These are phyloP conservation scores for Lyophyllum atratum DNA, from an alignment of 768 basidiomycete genomes.

Conservation along the genomic window DNA sequence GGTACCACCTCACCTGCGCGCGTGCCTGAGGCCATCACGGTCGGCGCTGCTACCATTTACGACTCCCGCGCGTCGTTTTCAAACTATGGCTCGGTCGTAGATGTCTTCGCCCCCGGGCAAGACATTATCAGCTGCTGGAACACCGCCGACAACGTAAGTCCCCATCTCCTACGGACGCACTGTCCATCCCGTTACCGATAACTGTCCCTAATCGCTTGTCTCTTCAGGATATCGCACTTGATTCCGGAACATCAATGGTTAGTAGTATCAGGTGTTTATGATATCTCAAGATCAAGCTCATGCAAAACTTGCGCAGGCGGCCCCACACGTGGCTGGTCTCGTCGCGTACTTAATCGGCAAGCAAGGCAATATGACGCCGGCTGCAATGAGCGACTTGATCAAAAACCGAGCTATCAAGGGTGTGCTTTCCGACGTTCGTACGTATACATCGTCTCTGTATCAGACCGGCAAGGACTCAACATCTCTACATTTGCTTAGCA, in stretches of 20 bases:
- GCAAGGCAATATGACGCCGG: background rate
- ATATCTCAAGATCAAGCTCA: background rate
- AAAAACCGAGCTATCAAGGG: background rate
- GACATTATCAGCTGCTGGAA: constrained; percentile 20
- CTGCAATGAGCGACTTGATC: background rate
- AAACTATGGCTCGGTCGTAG: constrained; percentile 36
- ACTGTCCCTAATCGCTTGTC: too few species aligned
- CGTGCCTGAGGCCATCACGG: constrained; percentile 31
- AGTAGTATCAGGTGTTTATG: too few species aligned
- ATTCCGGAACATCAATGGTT: constrained; percentile 31
- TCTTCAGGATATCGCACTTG: constrained; percentile 19
- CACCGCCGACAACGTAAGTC: constrained; percentile 21
- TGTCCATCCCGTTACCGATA: too few species aligned
- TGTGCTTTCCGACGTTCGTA: background rate
- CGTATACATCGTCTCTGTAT: background rate
- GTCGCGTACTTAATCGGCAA: constrained; percentile 1
- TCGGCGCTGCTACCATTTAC: constrained; percentile 33
- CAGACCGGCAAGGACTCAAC: background rate
- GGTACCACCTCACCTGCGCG: constrained; percentile 31
- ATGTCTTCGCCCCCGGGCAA: constrained; percentile 35
- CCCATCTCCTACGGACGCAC: background rate
- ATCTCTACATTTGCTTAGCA: background rate
- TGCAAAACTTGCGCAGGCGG: background rate
- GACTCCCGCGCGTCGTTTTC: constrained; percentile 34
- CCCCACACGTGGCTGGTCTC: constrained; percentile 6